Evolutionary conservation across 2,329 filamentous ascomycete species (phyloP).

Genomic region (Coleophoma crateriformis): DNA sequence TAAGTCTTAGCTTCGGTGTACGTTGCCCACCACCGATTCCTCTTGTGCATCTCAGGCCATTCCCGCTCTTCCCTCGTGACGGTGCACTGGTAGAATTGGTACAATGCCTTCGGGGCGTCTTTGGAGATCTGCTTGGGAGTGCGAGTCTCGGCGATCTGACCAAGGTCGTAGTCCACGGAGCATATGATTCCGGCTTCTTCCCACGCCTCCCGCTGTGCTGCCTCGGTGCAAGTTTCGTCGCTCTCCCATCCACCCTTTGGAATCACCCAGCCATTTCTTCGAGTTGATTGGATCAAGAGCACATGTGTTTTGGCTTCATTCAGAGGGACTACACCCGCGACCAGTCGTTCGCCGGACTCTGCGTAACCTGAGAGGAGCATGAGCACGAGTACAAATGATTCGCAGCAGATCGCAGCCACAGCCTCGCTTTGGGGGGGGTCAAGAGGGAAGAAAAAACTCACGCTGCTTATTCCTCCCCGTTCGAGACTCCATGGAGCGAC

Average conservation of each 20-base stretch:
- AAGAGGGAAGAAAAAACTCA: constrained; percentile 44
- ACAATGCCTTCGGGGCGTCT: constrained; percentile 56
- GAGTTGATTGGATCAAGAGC: constrained; percentile 87
- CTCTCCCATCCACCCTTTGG: constrained; percentile 98
- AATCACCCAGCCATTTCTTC: constrained; percentile 89
- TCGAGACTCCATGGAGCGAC: constrained; percentile 65
- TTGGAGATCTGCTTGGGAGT: constrained; percentile 69
- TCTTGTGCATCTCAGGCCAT: constrained; percentile 94
- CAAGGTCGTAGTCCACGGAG: constrained; percentile 78
- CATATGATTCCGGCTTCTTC: constrained; percentile 93
- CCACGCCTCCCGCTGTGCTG: constrained; percentile 90
- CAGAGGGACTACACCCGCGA: constrained; percentile 89
- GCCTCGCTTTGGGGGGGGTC: constrained; percentile 4
- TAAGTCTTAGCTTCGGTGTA: constrained; percentile 76
- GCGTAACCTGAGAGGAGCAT: constrained; percentile 68
- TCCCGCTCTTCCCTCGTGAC: constrained; percentile 79
- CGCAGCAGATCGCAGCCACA: constrained; percentile 12
- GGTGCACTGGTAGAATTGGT: constrained; percentile 82
- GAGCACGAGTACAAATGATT: constrained; percentile 16
- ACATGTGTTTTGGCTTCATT: constrained; percentile 83
- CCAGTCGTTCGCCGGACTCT: constrained; percentile 84
- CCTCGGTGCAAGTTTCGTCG: constrained; percentile 81
- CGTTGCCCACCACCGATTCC: constrained; percentile 84
- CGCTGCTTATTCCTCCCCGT: constrained; percentile 75
- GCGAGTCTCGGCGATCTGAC: constrained; percentile 78